phyloP scores from a whole-genome alignment of 2,329 filamentous ascomycete species.

The Parastagonospora avenae region DNA sequence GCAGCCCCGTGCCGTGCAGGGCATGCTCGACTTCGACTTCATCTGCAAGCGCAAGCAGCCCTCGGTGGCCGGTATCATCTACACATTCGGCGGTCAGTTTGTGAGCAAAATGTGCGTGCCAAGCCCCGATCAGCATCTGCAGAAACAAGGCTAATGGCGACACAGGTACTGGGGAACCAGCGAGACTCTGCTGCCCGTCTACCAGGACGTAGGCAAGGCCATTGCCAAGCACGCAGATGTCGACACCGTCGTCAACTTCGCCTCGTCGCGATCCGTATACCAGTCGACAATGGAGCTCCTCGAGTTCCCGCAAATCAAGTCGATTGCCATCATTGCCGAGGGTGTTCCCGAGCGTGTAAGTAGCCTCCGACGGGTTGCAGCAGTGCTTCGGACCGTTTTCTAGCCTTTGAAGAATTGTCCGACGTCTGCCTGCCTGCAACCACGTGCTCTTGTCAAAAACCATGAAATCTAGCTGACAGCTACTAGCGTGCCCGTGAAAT shows the following conservation, averaged over 20 bases:
- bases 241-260: constrained; percentile 98
- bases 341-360: constrained; percentile 96
- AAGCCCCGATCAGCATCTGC: constrained; percentile 13
- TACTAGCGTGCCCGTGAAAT: constrained; percentile 92
- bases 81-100: constrained; percentile 99
- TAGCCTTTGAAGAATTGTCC: no score
- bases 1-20: constrained; percentile 76
- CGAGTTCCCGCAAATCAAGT: constrained; percentile 95
- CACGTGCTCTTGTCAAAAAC: background rate
- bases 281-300: constrained; percentile 98
- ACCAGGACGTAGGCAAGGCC: constrained; percentile 92
- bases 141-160: constrained; percentile 21
- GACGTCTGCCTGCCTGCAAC: no score
- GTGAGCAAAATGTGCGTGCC: constrained; percentile 91
- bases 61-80: constrained; percentile 98
- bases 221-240: constrained; percentile 96
- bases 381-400: no score
- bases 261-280: constrained; percentile 98
- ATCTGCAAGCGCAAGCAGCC: constrained; percentile 99
- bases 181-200: constrained; percentile 97
- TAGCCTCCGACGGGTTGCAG: constrained; percentile 22
- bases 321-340: constrained; percentile 98
- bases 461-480: constrained; percentile 15
- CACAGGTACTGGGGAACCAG: constrained; percentile 95
- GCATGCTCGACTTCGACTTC: constrained; percentile 96